Conservation (phyloP, 345 rosid species). For the Trapa bicornis region DNA sequence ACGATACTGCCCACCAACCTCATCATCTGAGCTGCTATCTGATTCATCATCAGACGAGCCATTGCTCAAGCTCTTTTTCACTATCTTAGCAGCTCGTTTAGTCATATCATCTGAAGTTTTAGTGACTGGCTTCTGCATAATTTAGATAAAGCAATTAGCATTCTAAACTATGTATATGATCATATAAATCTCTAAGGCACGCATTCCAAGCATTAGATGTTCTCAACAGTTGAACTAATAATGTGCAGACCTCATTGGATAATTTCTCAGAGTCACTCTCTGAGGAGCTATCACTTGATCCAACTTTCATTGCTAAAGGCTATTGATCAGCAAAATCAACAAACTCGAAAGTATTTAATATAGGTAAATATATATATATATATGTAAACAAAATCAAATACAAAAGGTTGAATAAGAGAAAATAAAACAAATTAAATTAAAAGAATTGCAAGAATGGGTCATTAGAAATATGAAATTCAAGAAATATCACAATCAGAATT, state of each 20-base stretch:
- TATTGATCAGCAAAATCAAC: neutral
- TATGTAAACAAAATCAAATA: no score
- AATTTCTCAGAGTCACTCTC: conserved; percentile 22
- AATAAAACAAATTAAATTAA: neutral
- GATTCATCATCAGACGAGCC: conserved; percentile 12
- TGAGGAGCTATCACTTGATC: conserved; percentile 15
- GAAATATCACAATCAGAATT: conserved; percentile 3
- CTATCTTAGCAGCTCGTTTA: conserved; percentile 6
- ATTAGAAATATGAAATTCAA: neutral
- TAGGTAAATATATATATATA: neutral
- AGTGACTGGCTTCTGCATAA: conserved; percentile 10
- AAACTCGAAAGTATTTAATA: neutral
- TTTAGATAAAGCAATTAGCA: neutral
- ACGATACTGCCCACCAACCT: neutral
- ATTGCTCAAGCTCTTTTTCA: conserved; percentile 8
- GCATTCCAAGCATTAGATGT: neutral
- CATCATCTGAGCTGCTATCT: conserved; percentile 5
- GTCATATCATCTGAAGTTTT: neutral
- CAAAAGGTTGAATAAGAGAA: neutral
- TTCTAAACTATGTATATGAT: neutral
- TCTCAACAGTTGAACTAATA: neutral
- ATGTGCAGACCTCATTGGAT: neutral
- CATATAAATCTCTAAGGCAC: neutral
- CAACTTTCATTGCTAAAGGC: conserved; percentile 9
- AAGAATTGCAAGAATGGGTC: neutral